Percentiles rank a stretch among this genome's conserved stretches.
phyloP scores from a whole-genome alignment of 2,329 filamentous ascomycete species.

The Microdochium bolleyi region DNA sequence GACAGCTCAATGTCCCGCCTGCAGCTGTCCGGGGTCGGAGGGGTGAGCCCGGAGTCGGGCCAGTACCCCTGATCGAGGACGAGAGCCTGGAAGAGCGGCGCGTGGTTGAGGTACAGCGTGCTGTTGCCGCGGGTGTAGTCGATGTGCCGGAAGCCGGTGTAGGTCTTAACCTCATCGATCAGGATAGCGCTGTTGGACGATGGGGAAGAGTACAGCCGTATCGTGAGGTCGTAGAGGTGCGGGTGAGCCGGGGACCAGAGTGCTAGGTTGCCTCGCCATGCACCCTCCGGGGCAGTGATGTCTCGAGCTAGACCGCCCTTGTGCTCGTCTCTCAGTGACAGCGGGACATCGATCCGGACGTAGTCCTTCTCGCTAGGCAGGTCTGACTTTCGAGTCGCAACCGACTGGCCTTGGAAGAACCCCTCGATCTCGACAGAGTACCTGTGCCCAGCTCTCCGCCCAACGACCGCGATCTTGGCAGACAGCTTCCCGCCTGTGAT shows the following conservation, averaged over 20 bases:
- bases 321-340: constrained; percentile 37
- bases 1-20: constrained; percentile 44
- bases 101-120: constrained; percentile 50
- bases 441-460: constrained; percentile 34
- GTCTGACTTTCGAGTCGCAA: constrained; percentile 34
- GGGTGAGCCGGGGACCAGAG: constrained; percentile 55
- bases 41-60: constrained; percentile 52
- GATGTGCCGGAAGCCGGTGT: constrained; percentile 52
- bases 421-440: constrained; percentile 46
- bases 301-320: constrained; percentile 11
- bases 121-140: constrained; percentile 51
- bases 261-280: constrained; percentile 47
- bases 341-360: constrained; percentile 34
- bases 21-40: constrained; percentile 36
- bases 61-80: constrained; percentile 58
- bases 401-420: constrained; percentile 35
- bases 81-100: constrained; percentile 52
- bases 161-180: constrained; percentile 50
- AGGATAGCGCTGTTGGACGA: constrained; percentile 16
- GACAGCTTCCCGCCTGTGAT: constrained; percentile 42
- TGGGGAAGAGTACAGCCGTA: constrained; percentile 39
- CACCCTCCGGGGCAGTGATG: constrained; percentile 10
- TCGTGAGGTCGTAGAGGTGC: constrained; percentile 43
- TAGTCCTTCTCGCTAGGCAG: constrained; percentile 41
- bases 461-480: constrained; percentile 39